A percentile compares a stretch with the other conserved stretches of the same genome.
Evolutionary conservation across 164 flowering plant genomes (phyloP).

Genomic region (Vitis labrusca): DNA sequence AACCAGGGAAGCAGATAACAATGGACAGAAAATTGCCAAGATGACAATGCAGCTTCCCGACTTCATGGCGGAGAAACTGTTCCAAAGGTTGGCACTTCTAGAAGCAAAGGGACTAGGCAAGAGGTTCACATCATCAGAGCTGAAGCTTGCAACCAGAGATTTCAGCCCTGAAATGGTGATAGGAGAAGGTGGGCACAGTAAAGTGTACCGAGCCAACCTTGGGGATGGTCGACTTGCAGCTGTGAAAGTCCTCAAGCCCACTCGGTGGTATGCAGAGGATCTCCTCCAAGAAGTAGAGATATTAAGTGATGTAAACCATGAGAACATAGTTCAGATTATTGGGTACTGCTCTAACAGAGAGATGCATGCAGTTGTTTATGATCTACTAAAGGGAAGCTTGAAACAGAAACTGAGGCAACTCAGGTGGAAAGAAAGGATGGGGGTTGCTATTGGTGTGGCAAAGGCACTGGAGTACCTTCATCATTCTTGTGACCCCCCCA

Average conservation of each 20-base stretch:
- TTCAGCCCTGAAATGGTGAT: constrained; percentile 38
- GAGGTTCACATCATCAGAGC: constrained; percentile 30
- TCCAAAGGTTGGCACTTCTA: constrained; percentile 23
- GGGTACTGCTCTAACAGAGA: constrained; percentile 39
- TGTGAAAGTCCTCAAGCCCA: constrained; percentile 34
- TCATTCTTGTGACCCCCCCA: constrained; percentile 40
- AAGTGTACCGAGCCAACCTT: constrained; percentile 34
- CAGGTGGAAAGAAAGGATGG: constrained; percentile 39
- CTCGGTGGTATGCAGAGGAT: constrained; percentile 20
- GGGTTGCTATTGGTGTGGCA: constrained; percentile 42
- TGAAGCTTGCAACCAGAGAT: constrained; percentile 27
- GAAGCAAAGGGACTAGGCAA: constrained; percentile 25
- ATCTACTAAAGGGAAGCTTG: constrained; percentile 28
- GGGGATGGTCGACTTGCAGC: constrained; percentile 32
- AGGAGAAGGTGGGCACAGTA: constrained; percentile 32
- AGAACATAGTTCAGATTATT: constrained; percentile 33
- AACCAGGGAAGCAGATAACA: neutral
- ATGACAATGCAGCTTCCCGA: constrained; percentile 9
- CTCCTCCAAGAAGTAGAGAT: constrained; percentile 41
- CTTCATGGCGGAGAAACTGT: constrained; percentile 10
- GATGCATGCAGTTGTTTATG: constrained; percentile 37
- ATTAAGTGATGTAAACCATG: constrained; percentile 33
- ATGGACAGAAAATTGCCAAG: neutral
- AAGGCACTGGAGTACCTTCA: constrained; percentile 48
- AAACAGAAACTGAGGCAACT: constrained; percentile 28